A percentile compares a stretch with the other conserved stretches of the same genome.
Evolutionary conservation across 345 rosid genomes (phyloP).

Genomic region (Conringia planisiliqua): DNA sequence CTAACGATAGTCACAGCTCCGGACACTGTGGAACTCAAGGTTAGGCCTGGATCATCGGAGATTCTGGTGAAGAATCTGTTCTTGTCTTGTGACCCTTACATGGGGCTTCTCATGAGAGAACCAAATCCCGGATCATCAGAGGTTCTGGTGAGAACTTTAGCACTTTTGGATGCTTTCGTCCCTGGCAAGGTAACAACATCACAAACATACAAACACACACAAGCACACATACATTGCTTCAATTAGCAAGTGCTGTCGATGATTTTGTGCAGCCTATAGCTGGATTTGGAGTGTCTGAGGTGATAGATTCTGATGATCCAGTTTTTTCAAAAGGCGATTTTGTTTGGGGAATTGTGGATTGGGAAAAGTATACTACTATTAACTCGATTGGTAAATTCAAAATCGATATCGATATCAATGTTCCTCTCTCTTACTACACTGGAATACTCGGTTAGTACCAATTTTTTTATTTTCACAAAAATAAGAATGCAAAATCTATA

Average conservation of each 20-base stretch:
- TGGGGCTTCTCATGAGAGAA: conserved; percentile 38
- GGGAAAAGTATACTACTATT: conserved; percentile 58
- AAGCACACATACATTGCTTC: not conserved
- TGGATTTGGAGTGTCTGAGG: conserved; percentile 52
- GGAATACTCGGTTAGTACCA: conserved; percentile 49
- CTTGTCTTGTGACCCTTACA: conserved; percentile 51
- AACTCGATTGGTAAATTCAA: conserved; percentile 21
- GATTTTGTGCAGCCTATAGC: conserved; percentile 37
- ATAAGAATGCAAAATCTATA: not conserved
- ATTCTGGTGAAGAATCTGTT: conserved; percentile 46
- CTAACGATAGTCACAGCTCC: conserved; percentile 5
- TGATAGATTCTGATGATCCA: conserved; percentile 51
- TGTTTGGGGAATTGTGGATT: conserved; percentile 45
- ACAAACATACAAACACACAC: not conserved
- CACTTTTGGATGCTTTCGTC: conserved; percentile 13
- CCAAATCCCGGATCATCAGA: conserved; percentile 7
- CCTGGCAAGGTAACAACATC: conserved; percentile 26
- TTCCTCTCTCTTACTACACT: conserved; percentile 57
- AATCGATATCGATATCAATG: conserved; percentile 40
- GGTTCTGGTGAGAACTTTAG: not conserved
- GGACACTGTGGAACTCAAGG: conserved; percentile 8
- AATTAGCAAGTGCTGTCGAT: not conserved
- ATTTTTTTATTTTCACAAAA: not conserved
- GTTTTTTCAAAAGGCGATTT: conserved; percentile 43
- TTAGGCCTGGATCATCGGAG: conserved; percentile 3